These are phyloP conservation scores for Psidium guajava DNA, from an alignment of 345 rosid genomes.

Conservation along the genomic window DNA sequence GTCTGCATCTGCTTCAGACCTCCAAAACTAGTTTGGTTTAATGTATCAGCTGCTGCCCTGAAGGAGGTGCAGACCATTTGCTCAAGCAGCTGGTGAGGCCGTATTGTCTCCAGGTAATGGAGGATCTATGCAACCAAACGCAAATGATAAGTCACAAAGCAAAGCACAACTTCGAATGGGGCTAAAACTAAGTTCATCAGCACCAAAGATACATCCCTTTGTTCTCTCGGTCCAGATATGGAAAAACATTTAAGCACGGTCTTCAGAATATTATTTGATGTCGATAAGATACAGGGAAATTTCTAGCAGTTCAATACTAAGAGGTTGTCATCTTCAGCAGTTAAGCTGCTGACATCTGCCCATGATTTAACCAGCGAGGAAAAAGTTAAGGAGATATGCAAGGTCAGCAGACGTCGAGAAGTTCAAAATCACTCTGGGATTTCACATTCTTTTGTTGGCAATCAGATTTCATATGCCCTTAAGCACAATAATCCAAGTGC, in stretches of 20 bases:
- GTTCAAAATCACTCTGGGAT: not conserved
- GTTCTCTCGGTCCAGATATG: not conserved
- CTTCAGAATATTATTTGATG: not conserved
- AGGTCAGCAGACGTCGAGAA: not conserved
- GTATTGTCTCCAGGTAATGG: conserved; percentile 87
- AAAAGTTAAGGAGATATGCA: not conserved
- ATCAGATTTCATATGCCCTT: not conserved
- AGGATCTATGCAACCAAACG: conserved; percentile 39
- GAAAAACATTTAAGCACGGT: not conserved
- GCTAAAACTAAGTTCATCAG: not conserved
- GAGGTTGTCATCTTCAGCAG: not conserved
- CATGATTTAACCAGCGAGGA: not conserved
- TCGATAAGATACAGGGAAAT: not conserved
- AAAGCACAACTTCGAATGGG: not conserved
- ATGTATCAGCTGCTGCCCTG: conserved; percentile 85
- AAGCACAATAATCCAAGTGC: not conserved
- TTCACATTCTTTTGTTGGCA: not conserved
- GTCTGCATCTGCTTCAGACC: conserved; percentile 59
- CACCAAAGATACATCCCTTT: not conserved
- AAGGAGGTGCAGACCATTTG: conserved; percentile 96
- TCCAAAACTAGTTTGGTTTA: conserved; percentile 64
- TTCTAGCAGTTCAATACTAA: not conserved
- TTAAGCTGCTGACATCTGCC: not conserved
- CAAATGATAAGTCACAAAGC: conserved; percentile 1
- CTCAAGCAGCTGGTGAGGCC: conserved; percentile 85